These are phyloP conservation scores for Withania somnifera DNA, from an alignment of 305 asterid genomes.

Conservation along the genomic window DNA sequence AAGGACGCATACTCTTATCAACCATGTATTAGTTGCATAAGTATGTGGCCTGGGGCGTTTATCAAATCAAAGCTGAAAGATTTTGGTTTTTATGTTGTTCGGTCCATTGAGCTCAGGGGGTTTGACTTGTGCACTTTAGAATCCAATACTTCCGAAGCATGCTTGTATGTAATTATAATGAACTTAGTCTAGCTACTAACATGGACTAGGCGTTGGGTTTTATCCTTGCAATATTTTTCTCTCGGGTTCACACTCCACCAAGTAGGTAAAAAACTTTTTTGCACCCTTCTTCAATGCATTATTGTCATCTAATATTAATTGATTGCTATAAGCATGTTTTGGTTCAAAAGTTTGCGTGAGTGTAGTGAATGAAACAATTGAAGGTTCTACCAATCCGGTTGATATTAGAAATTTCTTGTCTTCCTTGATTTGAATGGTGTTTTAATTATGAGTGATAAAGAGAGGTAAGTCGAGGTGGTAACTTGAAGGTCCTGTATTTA, in stretches of 20 bases:
- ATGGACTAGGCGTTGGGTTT: neutral
- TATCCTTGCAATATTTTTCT: neutral
- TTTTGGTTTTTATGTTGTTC: neutral
- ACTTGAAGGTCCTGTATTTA: neutral
- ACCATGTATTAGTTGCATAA: neutral
- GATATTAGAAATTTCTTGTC: neutral
- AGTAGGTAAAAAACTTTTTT: neutral
- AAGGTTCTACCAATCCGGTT: neutral
- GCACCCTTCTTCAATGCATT: neutral
- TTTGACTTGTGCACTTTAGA: neutral
- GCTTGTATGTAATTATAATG: neutral
- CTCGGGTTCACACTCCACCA: neutral
- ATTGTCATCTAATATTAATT: neutral
- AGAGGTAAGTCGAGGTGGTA: neutral
- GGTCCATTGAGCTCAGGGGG: neutral
- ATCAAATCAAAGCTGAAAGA: neutral
- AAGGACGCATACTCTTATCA: neutral
- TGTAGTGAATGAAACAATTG: neutral
- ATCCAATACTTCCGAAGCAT: neutral
- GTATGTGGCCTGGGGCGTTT: neutral
- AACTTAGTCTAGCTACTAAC: neutral
- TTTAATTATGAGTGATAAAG: neutral
- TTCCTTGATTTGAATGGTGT: neutral
- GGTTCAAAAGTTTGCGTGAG: neutral
- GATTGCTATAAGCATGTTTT: neutral